Evolutionary conservation across 768 basidiomycete species (phyloP).

Genomic region (Xerocomus potaroensis): DNA sequence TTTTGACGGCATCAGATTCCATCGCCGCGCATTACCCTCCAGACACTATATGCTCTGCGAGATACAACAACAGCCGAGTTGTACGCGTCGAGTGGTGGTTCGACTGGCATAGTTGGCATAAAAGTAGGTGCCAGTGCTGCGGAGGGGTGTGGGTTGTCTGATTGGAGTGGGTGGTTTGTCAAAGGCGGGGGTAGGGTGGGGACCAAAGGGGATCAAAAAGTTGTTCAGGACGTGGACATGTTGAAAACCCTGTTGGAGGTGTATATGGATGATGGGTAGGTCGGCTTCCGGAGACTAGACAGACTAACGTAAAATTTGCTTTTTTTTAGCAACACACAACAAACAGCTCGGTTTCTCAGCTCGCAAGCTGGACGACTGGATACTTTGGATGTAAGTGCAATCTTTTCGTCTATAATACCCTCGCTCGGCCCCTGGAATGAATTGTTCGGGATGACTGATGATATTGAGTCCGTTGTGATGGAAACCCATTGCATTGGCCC

Average conservation of each 20-base stretch:
- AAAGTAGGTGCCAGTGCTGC: conserved; percentile 46
- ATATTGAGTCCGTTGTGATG: not conserved
- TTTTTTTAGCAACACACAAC: conserved; percentile 48
- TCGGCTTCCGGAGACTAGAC: not conserved
- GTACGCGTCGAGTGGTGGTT: conserved; percentile 80
- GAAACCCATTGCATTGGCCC: not conserved
- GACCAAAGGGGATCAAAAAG: conserved; percentile 36
- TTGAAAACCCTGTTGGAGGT: conserved; percentile 73
- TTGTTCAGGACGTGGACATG: conserved; percentile 49
- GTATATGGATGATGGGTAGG: conserved; percentile 77
- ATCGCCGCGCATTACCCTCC: conserved; percentile 45
- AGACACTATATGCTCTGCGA: conserved; percentile 59
- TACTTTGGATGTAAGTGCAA: conserved; percentile 63
- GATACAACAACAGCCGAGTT: conserved; percentile 79
- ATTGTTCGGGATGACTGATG: not conserved
- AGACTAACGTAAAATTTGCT: not conserved
- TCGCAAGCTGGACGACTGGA: conserved; percentile 80
- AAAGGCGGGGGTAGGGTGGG: conserved; percentile 49
- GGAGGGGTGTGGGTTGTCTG: conserved; percentile 47
- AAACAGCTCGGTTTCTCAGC: conserved; percentile 67
- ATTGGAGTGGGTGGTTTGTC: conserved; percentile 31
- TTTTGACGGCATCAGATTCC: conserved; percentile 4
- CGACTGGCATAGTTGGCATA: conserved; percentile 55
- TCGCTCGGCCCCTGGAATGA: not conserved
- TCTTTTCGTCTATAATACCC: not conserved